Evolutionary conservation across 2,329 filamentous ascomycete genomes (phyloP), one percentile per base, ranked within the genome.

Genomic region (Dryadomyces quercus-mongolicae): DNA sequence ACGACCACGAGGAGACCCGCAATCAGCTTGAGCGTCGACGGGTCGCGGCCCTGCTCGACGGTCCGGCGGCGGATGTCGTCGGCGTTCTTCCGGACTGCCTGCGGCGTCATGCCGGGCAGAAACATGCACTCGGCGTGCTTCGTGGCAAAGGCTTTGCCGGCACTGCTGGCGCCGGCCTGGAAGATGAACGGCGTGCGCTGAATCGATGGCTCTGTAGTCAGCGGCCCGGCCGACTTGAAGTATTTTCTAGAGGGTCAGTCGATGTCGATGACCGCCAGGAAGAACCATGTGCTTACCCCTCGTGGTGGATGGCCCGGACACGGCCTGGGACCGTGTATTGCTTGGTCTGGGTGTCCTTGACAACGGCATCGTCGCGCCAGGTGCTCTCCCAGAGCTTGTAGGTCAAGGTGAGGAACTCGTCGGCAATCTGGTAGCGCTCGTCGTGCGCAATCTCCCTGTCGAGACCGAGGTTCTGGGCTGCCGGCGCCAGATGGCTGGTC

Each of bases 71-170:
- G 58, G 12, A 56, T 56, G 5, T 55, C 45, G 9, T 52, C 45
- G 43, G 53, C 45, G 7, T 54, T 43, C 34, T 50, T 49, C 43
- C 22, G 21, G 21, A 51, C 48, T 0, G 45, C 9, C 6, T 49
- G 20, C n/a, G 56, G 54, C 4, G 22, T 51, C 51, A 47, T n/a
- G 2, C 60, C 59, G n/a, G 57, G 59, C 9, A 61, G 40, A 44
- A 58, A 62, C 22, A 62, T 58, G 46, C 53, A 56, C 45, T 63
- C 61, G 47, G 60, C 61, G 46, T 63, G 61, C 46, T 58, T 59
- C 40, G 59, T 56, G 3, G 59, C 60, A 46, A 63, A 62, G 2
- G 56, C 56, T 10, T 51, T 52, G 31, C 62, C 61, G 1, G 58
- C 57, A 48, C 50, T 53, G 22, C 58, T 61, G 13, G 58, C 56